phyloP scores from a whole-genome alignment of 2,329 filamentous ascomycete species.

The Fusarium oxysporum region DNA sequence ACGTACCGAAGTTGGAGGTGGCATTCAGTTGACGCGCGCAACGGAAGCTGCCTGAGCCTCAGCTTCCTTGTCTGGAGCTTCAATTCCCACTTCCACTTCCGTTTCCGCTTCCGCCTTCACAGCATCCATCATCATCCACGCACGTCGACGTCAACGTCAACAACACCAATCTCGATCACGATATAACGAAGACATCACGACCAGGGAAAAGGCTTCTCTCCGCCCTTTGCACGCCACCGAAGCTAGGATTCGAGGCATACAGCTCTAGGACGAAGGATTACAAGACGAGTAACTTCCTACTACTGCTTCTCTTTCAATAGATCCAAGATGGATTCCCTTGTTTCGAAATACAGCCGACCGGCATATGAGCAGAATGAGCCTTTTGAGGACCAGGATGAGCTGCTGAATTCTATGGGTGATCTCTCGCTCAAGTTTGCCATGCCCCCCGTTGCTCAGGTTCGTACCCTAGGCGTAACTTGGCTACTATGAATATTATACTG shows the following conservation, averaged over 20 bases:
- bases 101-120: constrained; percentile 18
- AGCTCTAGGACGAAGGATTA: constrained; percentile 16
- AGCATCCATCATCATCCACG: constrained; percentile 15
- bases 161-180: constrained; percentile 20
- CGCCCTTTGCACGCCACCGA: background rate
- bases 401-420: constrained; percentile 77
- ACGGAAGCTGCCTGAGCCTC: constrained; percentile 58
- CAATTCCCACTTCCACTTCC: constrained; percentile 29
- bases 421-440: constrained; percentile 94
- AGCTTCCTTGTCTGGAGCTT: constrained; percentile 42
- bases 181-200: constrained; percentile 21
- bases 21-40: constrained; percentile 54
- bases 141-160: constrained; percentile 1
- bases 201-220: background rate
- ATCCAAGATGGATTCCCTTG: constrained; percentile 85
- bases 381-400: constrained; percentile 77
- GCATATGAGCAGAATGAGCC: constrained; percentile 78
- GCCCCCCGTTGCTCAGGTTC: constrained; percentile 89
- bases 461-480: constrained; percentile 46
- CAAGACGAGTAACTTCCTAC: constrained; percentile 14
- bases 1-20: constrained; percentile 24
- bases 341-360: constrained; percentile 89
- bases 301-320: constrained; percentile 12
- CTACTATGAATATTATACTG: background rate
- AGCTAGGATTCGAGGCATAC: constrained; percentile 14